Conservation (phyloP, 306 rosid genomes). For the Rubus idaeus region DNA sequence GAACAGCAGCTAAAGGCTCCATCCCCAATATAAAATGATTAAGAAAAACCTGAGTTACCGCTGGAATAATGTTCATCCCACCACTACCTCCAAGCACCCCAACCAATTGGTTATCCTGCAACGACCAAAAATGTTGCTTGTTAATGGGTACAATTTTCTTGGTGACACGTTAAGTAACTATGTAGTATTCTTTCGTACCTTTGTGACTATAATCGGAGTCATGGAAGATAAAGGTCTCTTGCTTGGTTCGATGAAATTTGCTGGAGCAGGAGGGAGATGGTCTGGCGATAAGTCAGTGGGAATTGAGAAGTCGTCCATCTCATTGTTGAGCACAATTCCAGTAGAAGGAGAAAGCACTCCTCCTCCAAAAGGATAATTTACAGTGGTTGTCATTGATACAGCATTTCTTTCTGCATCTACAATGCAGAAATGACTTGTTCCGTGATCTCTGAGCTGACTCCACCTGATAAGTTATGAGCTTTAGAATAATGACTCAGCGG, state of each 20-base stretch:
- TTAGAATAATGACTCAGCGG: neutral
- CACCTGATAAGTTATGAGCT: conserved; percentile 52
- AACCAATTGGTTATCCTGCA: conserved; percentile 63
- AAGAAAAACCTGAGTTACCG: conserved; percentile 69
- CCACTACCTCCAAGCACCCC: conserved; percentile 91
- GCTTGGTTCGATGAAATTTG: conserved; percentile 73
- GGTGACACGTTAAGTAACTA: neutral
- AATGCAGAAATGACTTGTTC: conserved; percentile 89
- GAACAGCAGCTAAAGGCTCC: conserved; percentile 75
- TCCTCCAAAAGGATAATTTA: conserved; percentile 65
- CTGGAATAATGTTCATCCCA: conserved; percentile 73
- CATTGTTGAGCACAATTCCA: conserved; percentile 79
- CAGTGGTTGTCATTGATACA: conserved; percentile 73
- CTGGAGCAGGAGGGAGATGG: conserved; percentile 78
- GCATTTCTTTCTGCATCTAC: conserved; percentile 91
- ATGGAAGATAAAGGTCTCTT: conserved; percentile 91
- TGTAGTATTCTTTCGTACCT: conserved; percentile 42
- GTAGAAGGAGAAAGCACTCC: conserved; percentile 80
- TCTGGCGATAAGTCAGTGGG: conserved; percentile 62
- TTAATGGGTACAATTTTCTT: neutral
- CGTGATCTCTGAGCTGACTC: conserved; percentile 91
- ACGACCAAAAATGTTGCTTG: conserved; percentile 13
- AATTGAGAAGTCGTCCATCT: conserved; percentile 85
- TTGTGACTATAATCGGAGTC: conserved; percentile 74
- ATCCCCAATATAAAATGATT: conserved; percentile 64